These are phyloP conservation scores for Fusarium nelsonii DNA, from an alignment of 2,329 filamentous ascomycete genomes.

Conservation along the genomic window DNA sequence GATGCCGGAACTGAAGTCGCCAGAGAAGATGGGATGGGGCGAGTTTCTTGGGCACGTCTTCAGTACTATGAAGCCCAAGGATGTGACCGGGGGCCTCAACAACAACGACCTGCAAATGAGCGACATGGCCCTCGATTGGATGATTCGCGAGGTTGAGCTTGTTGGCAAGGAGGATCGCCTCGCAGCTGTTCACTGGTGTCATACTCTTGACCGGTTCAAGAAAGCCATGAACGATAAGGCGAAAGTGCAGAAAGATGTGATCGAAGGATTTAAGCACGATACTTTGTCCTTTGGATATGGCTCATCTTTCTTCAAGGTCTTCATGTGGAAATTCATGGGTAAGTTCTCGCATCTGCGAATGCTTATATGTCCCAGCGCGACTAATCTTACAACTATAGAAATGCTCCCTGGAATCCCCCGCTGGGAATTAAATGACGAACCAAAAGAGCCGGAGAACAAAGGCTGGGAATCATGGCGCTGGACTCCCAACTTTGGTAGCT, in stretches of 20 bases:
- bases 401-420: neutral
- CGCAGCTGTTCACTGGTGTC: constrained; percentile 52
- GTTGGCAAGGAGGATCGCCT: constrained; percentile 49
- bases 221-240: constrained; percentile 47
- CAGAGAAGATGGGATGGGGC: constrained; percentile 47
- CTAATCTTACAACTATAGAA: neutral
- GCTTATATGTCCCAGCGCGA: rapidly evolving
- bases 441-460: rapidly evolving
- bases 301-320: constrained; percentile 53
- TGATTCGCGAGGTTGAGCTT: constrained; percentile 62
- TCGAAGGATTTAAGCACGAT: constrained; percentile 54
- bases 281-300: constrained; percentile 53
- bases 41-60: constrained; percentile 53
- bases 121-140: constrained; percentile 64
- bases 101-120: constrained; percentile 54
- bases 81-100: constrained; percentile 31
- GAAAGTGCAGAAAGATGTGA: constrained; percentile 8
- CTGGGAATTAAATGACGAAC: constrained; percentile 1
- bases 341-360: neutral
- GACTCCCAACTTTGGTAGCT: neutral
- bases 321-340: constrained; percentile 61
- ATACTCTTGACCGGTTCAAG: constrained; percentile 50
- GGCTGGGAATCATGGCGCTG: neutral
- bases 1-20: constrained; percentile 26
- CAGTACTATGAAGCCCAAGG: constrained; percentile 49